Evolutionary conservation across 116 monocot genomes (phyloP).

Genomic region (Phalaenopsis hybrid): DNA sequence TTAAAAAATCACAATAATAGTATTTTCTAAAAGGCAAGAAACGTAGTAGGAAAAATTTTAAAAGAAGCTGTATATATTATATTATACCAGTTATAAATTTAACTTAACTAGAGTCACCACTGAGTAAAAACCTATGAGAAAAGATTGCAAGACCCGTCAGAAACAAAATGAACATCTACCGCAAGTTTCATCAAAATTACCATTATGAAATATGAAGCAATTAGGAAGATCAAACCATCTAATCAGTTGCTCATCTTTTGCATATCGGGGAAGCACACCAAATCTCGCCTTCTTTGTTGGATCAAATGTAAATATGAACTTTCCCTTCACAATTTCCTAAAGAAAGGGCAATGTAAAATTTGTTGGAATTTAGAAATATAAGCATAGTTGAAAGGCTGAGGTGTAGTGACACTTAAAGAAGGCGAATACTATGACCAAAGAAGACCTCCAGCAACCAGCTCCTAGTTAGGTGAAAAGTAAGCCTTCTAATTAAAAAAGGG

Average conservation of each 20-base stretch:
- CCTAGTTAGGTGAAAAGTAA: background rate
- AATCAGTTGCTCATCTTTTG: slow-evolving; percentile 66
- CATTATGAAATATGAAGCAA: slow-evolving; percentile 91
- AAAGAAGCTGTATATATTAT: background rate
- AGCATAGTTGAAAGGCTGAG: background rate
- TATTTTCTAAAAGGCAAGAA: too few relatives aligned
- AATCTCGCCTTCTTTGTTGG: slow-evolving; percentile 67
- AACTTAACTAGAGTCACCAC: background rate
- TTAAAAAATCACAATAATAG: too few relatives aligned
- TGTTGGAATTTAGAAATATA: background rate
- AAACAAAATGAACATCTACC: background rate
- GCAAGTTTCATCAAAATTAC: slow-evolving; percentile 17
- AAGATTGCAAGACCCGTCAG: background rate
- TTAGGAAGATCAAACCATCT: slow-evolving; percentile 97
- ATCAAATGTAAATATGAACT: slow-evolving; percentile 72
- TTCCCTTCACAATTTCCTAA: slow-evolving; percentile 79
- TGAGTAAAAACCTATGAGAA: background rate
- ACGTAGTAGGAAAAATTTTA: too few relatives aligned
- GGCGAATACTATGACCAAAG: background rate
- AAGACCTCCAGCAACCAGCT: background rate
- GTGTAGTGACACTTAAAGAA: background rate
- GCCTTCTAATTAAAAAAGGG: too few relatives aligned
- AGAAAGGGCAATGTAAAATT: slow-evolving; percentile 8
- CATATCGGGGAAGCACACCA: slow-evolving; percentile 80
- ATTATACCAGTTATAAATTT: background rate